Evolutionary conservation across 2,329 filamentous ascomycete genomes (phyloP), one percentile per base, ranked within the genome.

Genomic region (Fusarium chuoi): DNA sequence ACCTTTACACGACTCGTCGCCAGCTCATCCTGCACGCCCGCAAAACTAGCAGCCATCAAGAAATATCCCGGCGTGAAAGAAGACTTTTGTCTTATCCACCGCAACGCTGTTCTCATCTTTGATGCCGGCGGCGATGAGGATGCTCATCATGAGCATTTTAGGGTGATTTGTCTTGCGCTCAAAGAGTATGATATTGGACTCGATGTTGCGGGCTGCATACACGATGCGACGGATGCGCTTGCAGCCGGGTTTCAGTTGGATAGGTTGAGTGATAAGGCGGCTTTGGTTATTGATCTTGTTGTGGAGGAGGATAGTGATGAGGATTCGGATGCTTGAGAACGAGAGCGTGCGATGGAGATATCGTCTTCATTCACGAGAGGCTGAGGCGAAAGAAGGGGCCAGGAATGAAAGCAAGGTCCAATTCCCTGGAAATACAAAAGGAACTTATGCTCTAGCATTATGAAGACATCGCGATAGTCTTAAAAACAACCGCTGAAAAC

Each of bases 291-390:
- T 18, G 65, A 68, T 39, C 64, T 68, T 15, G 56, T 68, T 3
- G 56, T 22, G n/a, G 64, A 68, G 39, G 63, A 68, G 26, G 64
- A 68, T 4, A 68, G 65, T 14, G 65, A 68, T 15, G 64, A 48
- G 1, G 64, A 68, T n/a, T 49, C 24, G 5, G 24, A 35, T 11
- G 57, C 22, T 33, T 49, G 14, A 36, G 5, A 14, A 2, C 11
- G 9, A 48, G 20, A 13, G 7, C 0, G 13, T 36, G 39, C 2
- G 10, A 26, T 12, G 46, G 8, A 44, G 24, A 2, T 3, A 36
- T 10, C 1, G 3, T 3, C 13, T 22, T 15, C 5, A 28, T 45
- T 22, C 14, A 22, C 6, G 9, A 24, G 17, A 22, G 15, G 24
- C 2, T 5, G 45, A 15, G 6, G 13, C 4, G 20, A 14, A 48